Base-by-base conservation (phyloP, 345 rosid genomes). In the Acer yangbiense region DNA sequence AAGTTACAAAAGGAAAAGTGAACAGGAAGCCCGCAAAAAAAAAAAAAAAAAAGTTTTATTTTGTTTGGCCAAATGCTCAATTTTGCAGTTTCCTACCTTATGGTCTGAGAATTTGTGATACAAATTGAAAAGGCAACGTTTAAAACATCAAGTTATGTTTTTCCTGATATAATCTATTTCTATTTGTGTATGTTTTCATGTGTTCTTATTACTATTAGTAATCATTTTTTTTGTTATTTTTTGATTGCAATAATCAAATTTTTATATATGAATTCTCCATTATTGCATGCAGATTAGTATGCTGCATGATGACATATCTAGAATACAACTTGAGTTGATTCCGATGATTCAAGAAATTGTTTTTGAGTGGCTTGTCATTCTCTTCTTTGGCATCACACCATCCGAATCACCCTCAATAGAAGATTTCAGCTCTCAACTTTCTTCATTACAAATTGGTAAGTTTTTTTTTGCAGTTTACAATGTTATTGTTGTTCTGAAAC, bases 341-440 rank as follows among this genome's bases (percentile, higher is more conserved):
- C 98, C 98, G 9, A 88, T 95, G 95, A 86, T 94, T 86, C 97
- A 93, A 81, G 98, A 93, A 25, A 85, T 85, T 82, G 85, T 94
- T 80, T 87, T 84, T 69, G 97, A 93, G 87, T 95, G 99, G 99
- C 82, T 89, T 75, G 86, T 90, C 68, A 88, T 95, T 76, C 87
- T 91, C 71, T 91, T 91, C 80, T 82, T 91, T 73, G 80, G 88
- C 69, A 86, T 92, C 43, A 89, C 93, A 69, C 92, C 99, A 75
- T 90, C 96, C 61, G 93, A 93, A 81, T 86, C 89, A 60, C 87
- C 88, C 46, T 81, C 92, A 75, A 79, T 86, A 78, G 97, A 91
- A 85, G 97, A 92, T 90, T 95, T 95, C 78, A 93, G 94, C 84
- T 87, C 81, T 70, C 94, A 96, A 80, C 97, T 96, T 70, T 96